Evolutionary conservation across 768 basidiomycete genomes (phyloP).

Genomic region (Lentinula aciculospora): DNA sequence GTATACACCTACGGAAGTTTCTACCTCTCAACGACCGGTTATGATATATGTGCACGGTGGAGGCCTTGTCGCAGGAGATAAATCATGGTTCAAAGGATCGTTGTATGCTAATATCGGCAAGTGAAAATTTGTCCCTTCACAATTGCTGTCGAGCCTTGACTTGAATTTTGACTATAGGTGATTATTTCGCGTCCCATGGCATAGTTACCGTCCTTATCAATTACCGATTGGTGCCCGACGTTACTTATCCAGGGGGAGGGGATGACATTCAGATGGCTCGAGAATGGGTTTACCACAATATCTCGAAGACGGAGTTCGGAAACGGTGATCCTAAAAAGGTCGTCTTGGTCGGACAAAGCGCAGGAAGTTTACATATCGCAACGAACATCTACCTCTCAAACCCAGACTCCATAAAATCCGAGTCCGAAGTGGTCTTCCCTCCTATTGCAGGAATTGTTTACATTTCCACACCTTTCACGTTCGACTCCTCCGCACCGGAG

Average conservation of each 20-base stretch:
- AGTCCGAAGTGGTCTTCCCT: not conserved
- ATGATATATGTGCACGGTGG: not conserved
- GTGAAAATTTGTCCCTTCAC: not conserved
- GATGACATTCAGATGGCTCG: not conserved
- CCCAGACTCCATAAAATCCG: too few species aligned
- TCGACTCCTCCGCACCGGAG: not conserved
- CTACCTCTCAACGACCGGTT: not conserved
- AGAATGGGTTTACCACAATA: conserved; percentile 3
- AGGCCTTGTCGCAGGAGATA: not conserved
- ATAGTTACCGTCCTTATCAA: not conserved
- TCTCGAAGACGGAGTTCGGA: not conserved
- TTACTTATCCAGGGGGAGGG: not conserved
- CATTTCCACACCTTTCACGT: not conserved
- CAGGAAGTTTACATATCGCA: not conserved
- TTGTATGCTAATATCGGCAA: not conserved
- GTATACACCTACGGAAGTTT: not conserved
- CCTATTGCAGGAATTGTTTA: not conserved
- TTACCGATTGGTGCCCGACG: not conserved
- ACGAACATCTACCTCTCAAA: not conserved
- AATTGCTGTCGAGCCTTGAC: not conserved
- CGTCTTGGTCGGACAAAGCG: not conserved
- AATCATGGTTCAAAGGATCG: not conserved
- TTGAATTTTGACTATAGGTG: not conserved
- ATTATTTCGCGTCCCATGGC: not conserved
- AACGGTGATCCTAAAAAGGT: not conserved